Base-by-base conservation (phyloP, 768 basidiomycete genomes). In the Artomyces pyxidatus region DNA sequence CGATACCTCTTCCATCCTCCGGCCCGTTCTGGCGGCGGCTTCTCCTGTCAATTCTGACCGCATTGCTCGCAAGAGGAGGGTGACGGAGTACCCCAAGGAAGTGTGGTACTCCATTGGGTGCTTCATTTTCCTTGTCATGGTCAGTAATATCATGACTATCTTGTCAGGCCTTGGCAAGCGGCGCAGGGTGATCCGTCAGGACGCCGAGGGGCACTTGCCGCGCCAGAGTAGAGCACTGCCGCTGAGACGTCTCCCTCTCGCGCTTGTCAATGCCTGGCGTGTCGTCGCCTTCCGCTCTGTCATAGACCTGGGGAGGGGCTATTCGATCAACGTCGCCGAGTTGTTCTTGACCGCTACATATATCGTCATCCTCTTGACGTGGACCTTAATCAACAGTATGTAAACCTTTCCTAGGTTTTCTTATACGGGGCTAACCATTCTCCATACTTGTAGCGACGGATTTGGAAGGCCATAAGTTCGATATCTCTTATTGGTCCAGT, bases 51-150 rank as follows among this genome's bases (percentile, higher is more conserved):
- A 6, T 21, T 11, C 45, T 22, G 45, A 46, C 45, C 35, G 29
- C 21, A 14, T 4, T 9, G 0, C 35, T 9, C 48, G 48, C 19
- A 43, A 32, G 19, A 16, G 22, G 4, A 9, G 42, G 16, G 25
- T 28, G 19, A 16, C 19, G 2, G 4, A 30, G 17, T 75, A 75
- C 55, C 71, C 75, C 3, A 60, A 65, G 37, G 63, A 72, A 50
- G 60, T 71, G 19, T 70, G 72, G 64, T 75, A 68, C 57, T 63
- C 70, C 49, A 37, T 76, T 26, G 69, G 66, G 9, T 59, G 62
- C 50, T 69, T 76, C 61, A 68, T 77, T 48, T 65, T 62, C 43
- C 58, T 75, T 29, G 55, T 73, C 41, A 60, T 67, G 11, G 3
- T 74, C 45, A 59, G 51, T 45, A 71, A 72, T 39, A 61, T 63